Base-by-base conservation (phyloP, 345 rosid species). In the Gossypium sturtianum region DNA sequence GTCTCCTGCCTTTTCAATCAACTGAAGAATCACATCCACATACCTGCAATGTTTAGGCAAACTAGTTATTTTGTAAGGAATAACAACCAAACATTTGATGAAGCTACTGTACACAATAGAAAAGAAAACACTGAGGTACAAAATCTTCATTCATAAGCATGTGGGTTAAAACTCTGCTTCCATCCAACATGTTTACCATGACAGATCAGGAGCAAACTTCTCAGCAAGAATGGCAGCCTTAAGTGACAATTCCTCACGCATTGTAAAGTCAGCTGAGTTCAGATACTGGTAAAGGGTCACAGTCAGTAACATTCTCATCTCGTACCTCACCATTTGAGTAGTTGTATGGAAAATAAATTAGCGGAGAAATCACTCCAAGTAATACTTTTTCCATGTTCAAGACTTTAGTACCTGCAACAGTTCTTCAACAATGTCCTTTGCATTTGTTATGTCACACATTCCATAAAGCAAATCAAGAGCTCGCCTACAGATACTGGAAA, bases 201-300 rank as follows among this genome's bases (percentile, higher is more conserved):
- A 96, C 43, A 96, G 85, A 87, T 96, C 98, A 81, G 99, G 98
- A 74, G 98, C 97, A 86, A 96, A 96, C 87, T 96, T 93, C 84
- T 96, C 99, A 2, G 99, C 97, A 71, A 96, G 97, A 80, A 96
- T 96, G 73, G 99, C 99, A 83, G 98, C 97, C 86, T 96, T 96
- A 53, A 96, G 94, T 49, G 99, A 87, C 81, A 96, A 84, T 78
- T 96, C 99, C 79, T 93, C 99, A 60, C 97, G 97, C 97, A 96
- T 93, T 58, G 92, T 87, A 83, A 93, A 96, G 78, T 96, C 99
- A 66, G 99, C 97, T 49, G 94, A 74, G 89, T 93, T 91, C 73
- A 96, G 93, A 89, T 96, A 96, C 99, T 96, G 90, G 78, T 64
- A 29, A 48, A 77, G 49, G 56, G 74, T 66, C 17, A 65, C 77